Evolutionary conservation across 331 rosid species (phyloP), one percentile per base, ranked within the genome.

Genomic region (Quercus lobata): DNA sequence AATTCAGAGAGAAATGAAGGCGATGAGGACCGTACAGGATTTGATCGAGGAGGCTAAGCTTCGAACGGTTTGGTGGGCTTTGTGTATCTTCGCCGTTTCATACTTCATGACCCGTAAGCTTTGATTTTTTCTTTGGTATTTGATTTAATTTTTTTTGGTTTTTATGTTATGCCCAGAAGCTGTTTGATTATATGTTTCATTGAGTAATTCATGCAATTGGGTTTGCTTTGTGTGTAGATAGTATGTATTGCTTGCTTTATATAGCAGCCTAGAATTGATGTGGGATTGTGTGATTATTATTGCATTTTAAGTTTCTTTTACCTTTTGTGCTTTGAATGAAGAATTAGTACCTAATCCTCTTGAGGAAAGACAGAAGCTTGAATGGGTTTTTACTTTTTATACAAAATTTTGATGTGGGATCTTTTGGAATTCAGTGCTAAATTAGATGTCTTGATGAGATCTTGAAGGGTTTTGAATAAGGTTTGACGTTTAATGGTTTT

Each of bases 41-140:
- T 90, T 96, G 88, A 89, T 96, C 76, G 89, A 93, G 32, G 98
- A 96, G 80, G 85, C 86, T 77, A 89, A 93, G 82, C 83, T 92
- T 55, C 97, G 99, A 66, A 73, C 91, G 70, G 91, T 92, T 24
- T 96, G 98, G 97, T 96, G 99, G 99, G 88, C 91, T 41, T 83
- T 96, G 74, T 93, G 88, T 83, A 83, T 92, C 73, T 92, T 96
- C 83, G 88, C 82, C 73, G 86, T 93, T 82, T 83, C 99, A 5
- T 92, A 92, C 85, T 88, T 96, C 78, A 76, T 96, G 22, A 82
- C 97, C 17, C 87, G 99, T 96, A 88, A 93, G 97, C 79, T 76
- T 76, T 69, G 49, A 27, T 30, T 77, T 69, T 69, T 62, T 41
- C 46, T 8, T 41, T 41, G 46, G 9, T 8, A 41, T 41, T 41